These are phyloP conservation scores for Leccinum angustisporum DNA, from an alignment of 1,284 basidiomycete species.

Conservation along the genomic window DNA sequence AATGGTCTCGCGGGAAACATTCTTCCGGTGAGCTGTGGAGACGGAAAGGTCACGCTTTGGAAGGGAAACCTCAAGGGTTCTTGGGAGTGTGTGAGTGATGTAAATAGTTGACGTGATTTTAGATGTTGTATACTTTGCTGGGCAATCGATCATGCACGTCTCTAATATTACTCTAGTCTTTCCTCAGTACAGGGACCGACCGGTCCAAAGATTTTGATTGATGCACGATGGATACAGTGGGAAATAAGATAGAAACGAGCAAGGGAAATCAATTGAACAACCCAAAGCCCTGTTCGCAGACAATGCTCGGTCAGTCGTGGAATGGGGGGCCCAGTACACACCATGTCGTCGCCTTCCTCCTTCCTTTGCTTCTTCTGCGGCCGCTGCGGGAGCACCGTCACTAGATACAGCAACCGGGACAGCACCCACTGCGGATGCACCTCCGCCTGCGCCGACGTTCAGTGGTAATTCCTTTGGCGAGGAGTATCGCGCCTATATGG, in stretches of 20 bases:
- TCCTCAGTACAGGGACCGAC: neutral
- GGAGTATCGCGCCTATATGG: slow-evolving; percentile 96
- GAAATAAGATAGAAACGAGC: neutral
- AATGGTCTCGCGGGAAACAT: slow-evolving; percentile 85
- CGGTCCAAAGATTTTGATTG: neutral
- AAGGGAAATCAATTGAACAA: neutral
- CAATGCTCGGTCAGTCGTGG: neutral
- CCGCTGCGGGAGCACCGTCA: slow-evolving; percentile 60
- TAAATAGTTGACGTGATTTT: slow-evolving; percentile 62
- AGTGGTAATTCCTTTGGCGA: slow-evolving; percentile 96
- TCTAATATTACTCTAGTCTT: neutral
- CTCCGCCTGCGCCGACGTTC: slow-evolving; percentile 86
- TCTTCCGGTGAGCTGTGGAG: slow-evolving; percentile 95
- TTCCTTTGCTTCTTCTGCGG: slow-evolving; percentile 64
- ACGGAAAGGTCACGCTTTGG: slow-evolving; percentile 98
- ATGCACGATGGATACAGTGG: neutral
- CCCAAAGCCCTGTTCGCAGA: neutral
- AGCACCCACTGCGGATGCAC: slow-evolving; percentile 73
- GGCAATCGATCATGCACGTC: too few relatives aligned
- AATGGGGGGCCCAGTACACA: neutral
- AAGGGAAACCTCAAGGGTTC: slow-evolving; percentile 98
- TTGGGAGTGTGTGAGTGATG: slow-evolving; percentile 94
- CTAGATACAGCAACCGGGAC: slow-evolving; percentile 46
- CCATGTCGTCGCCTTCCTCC: slow-evolving; percentile 76
- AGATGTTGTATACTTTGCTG: neutral